Conservation (phyloP, 2,329 filamentous ascomycete genomes). For the Hymenotorrendiella dingleyae region DNA sequence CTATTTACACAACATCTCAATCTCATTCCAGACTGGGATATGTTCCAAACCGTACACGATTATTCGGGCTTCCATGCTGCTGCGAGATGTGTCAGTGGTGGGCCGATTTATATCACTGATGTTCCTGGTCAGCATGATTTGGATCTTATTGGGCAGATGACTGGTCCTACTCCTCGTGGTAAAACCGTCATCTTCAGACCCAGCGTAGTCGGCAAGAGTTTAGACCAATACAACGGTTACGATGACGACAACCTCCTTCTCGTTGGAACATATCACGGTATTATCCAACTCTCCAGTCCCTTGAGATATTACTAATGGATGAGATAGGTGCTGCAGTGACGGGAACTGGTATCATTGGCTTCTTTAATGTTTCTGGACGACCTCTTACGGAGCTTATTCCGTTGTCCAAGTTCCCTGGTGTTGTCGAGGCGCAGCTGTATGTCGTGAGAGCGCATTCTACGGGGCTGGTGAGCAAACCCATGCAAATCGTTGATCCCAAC, state of each 20-base stretch:
- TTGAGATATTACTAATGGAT: background rate
- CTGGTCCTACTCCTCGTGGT: constrained; percentile 63
- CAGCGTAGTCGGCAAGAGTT: constrained; percentile 64
- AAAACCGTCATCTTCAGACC: constrained; percentile 79
- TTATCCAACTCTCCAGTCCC: no score
- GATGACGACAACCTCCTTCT: constrained; percentile 69
- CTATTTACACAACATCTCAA: constrained; percentile 81
- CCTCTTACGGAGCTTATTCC: constrained; percentile 63
- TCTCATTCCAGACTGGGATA: constrained; percentile 75
- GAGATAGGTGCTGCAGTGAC: constrained; percentile 45
- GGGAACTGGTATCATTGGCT: constrained; percentile 70
- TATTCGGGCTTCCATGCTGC: constrained; percentile 86
- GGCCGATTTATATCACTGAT: constrained; percentile 93
- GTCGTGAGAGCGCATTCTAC: constrained; percentile 67
- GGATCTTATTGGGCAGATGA: constrained; percentile 72
- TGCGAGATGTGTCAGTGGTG: constrained; percentile 81
- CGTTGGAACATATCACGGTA: constrained; percentile 71
- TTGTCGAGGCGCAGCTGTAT: constrained; percentile 53
- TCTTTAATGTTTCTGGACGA: constrained; percentile 73
- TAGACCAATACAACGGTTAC: constrained; percentile 70
- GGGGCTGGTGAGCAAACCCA: constrained; percentile 52
- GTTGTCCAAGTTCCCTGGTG: constrained; percentile 67
- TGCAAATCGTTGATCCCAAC: constrained; percentile 37
- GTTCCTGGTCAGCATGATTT: constrained; percentile 76
- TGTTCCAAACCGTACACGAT: constrained; percentile 59